phyloP scores from a whole-genome alignment of 1,139 yeast genomes.

The Diutina siamensis region DNA sequence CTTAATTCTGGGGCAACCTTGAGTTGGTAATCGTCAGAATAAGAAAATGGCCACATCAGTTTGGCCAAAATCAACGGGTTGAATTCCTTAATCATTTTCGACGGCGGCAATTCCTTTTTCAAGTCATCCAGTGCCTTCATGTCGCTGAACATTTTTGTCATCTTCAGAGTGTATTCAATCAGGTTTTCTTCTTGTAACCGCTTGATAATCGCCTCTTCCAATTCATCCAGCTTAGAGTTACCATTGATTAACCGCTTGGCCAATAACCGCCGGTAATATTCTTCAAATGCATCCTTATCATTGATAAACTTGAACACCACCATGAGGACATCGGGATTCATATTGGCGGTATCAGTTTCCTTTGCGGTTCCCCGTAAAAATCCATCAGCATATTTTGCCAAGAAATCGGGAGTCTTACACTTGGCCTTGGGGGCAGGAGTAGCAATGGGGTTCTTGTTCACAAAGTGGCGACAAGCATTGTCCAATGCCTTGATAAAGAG shows the following conservation, averaged over 20 bases:
- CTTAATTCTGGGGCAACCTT: conserved; percentile 43
- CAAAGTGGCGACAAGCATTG: conserved; percentile 75
- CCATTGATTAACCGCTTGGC: conserved; percentile 84
- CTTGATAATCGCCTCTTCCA: conserved; percentile 80
- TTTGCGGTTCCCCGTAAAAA: conserved; percentile 66
- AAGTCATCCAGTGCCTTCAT: conserved; percentile 79
- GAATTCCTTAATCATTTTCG: conserved; percentile 40
- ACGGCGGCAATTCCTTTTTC: conserved; percentile 32
- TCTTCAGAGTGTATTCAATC: conserved; percentile 83
- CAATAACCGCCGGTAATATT: conserved; percentile 77
- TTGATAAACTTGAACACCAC: conserved; percentile 77
- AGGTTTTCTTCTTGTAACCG: conserved; percentile 86
- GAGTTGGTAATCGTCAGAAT: conserved; percentile 30
- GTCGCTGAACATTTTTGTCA: conserved; percentile 94
- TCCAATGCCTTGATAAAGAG: conserved; percentile 83
- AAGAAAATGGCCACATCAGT: conserved; percentile 77
- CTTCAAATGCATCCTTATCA: conserved; percentile 93
- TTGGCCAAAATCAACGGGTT: conserved; percentile 75
- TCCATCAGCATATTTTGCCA: conserved; percentile 83
- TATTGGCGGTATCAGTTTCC: conserved; percentile 54
- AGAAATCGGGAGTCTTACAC: conserved; percentile 74
- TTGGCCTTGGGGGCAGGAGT: conserved; percentile 39
- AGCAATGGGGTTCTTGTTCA: conserved; percentile 77
- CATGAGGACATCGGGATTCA: conserved; percentile 81
- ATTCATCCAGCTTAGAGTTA: conserved; percentile 70